Conservation (phyloP, 2,329 filamentous ascomycete species). For the Cercospora canescens region DNA sequence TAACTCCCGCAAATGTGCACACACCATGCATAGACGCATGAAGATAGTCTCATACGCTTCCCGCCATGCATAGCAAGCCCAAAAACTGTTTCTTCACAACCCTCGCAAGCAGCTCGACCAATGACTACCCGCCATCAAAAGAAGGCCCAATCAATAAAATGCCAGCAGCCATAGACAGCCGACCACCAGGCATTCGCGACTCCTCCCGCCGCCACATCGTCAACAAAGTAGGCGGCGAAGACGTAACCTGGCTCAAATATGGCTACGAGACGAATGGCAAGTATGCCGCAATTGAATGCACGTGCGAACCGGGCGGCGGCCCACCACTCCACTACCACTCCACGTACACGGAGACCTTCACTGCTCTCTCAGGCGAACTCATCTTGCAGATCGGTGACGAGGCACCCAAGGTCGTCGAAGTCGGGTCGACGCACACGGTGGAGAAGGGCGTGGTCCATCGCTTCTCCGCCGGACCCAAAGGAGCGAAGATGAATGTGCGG, state of each 20-base stretch:
- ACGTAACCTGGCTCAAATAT: background rate
- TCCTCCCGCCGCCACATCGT: background rate
- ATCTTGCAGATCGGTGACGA: background rate
- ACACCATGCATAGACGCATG: background rate
- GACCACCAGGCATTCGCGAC: background rate
- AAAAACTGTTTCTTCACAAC: background rate
- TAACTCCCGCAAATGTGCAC: background rate
- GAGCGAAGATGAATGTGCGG: background rate
- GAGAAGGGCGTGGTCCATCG: background rate
- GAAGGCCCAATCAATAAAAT: background rate
- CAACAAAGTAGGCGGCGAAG: background rate
- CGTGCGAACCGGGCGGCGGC: background rate
- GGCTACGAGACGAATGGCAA: background rate
- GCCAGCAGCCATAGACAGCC: background rate
- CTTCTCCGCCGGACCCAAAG: background rate
- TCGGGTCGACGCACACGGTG: background rate
- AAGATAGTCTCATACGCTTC: background rate
- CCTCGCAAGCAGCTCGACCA: background rate
- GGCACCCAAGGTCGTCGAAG: background rate
- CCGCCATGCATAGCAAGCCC: background rate
- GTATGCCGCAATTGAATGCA: background rate
- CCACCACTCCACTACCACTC: background rate
- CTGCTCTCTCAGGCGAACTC: background rate
- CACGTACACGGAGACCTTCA: background rate
- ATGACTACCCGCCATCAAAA: background rate